Percentiles rank a stretch among this genome's conserved stretches.
These are phyloP conservation scores for Tetraselmis chui DNA, from an alignment of 139 green algal species.

Conservation along the genomic window DNA sequence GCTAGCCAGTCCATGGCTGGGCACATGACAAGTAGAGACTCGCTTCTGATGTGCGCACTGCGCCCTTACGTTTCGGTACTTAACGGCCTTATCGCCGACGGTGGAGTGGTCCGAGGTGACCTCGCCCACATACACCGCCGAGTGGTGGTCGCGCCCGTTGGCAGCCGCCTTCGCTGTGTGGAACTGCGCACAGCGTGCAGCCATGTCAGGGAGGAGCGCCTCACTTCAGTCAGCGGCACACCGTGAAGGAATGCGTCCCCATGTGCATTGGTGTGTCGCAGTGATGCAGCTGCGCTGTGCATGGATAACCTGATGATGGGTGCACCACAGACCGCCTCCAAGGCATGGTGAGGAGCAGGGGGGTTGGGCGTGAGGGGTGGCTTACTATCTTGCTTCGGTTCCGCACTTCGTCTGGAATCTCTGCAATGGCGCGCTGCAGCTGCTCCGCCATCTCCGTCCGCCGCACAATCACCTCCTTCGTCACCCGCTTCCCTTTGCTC, in stretches of 20 bases:
- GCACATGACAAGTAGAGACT: no score
- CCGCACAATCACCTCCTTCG: not conserved
- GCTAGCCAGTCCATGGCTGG: no score
- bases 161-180: not conserved
- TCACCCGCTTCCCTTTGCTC: not conserved
- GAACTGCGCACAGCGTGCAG: no score
- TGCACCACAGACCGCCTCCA: no score
- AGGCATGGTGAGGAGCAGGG: not conserved
- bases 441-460: not conserved
- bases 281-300: no score
- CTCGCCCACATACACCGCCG: not conserved
- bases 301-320: no score
- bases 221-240: no score
- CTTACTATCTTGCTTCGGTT: not conserved
- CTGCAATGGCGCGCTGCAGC: not conserved
- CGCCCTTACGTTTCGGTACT: not conserved
- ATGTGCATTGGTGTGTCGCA: no score
- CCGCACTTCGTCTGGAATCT: not conserved
- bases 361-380: not conserved
- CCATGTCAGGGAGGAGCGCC: no score
- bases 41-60: no score
- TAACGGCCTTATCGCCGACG: not conserved
- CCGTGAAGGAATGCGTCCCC: no score
- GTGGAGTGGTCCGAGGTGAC: not conserved
- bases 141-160: not conserved